Base-by-base conservation (phyloP, 345 rosid genomes). In the Barbarea vulgaris region DNA sequence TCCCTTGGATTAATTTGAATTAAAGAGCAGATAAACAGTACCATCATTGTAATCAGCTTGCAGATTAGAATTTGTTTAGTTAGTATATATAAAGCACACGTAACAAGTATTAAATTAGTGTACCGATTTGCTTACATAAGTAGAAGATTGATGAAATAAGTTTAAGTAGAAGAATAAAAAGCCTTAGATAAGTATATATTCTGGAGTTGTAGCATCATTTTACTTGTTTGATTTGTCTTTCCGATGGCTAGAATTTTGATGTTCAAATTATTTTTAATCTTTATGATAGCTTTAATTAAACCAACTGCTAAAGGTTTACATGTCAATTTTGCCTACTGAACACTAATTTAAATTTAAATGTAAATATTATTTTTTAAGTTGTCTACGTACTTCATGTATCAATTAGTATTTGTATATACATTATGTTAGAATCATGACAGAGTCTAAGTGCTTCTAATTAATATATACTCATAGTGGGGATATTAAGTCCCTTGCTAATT, bases 261-360 rank as follows among this genome's bases (percentile, higher is more conserved):
- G 33, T 22, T 13, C 27, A 41, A 15, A 1, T 63, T 39, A 9
- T 24, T 42, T 8, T 39, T 13, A 15, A 15, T 13, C 17, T 21
- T 42, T 22, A 42, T 53, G 24, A 63, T 24, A 52, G 4, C 48
- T 31, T 5, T 42, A 42, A 42, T 15, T 42, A 42, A 5, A 33
- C 30, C 60, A 67, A 67, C 44, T 17, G 44, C 58, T 33, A 22
- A 51, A 31, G 31, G 22, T 51, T 67, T 46, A 9, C 30, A 66
- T 52, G 58, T 51, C 46, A 51, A 52, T 51, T 48, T 31, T 33
- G 31, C 57, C 1, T 2, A 22, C 9, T 21, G 17, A 66, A 50
- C 8, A 30, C 56, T 47, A 28, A 42, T 27, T 24, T 27, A 28
- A 55, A 41, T 14, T 36, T 52, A 25, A 68, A 4, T 39, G 51